phyloP scores from a whole-genome alignment of 2,329 filamentous ascomycete genomes.

The Colletotrichum graminicola region DNA sequence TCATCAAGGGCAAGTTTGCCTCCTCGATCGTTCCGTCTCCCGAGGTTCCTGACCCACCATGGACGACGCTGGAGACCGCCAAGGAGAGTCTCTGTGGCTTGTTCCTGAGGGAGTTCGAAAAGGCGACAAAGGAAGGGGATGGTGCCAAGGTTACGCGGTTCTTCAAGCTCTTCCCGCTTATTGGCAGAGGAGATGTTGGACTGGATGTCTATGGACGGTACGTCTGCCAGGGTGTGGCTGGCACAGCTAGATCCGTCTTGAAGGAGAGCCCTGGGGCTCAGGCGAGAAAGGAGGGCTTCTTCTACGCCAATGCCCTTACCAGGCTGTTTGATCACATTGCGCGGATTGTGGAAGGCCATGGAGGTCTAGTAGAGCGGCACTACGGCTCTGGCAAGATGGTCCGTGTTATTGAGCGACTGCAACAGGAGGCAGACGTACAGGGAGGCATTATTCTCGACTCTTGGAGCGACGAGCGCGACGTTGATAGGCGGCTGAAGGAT shows the following conservation, averaged over 20 bases:
- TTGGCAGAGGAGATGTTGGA: conserved; percentile 88
- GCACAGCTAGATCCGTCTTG: conserved; percentile 83
- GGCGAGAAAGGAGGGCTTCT: conserved; percentile 81
- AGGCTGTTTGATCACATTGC: conserved; percentile 98
- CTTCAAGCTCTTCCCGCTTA: conserved; percentile 97
- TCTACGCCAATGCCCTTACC: conserved; percentile 91
- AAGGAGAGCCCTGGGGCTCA: conserved; percentile 66
- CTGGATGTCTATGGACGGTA: conserved; percentile 96
- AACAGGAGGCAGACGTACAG: conserved; percentile 95
- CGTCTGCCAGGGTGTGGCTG: conserved; percentile 93
- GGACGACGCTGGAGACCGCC: conserved; percentile 86
- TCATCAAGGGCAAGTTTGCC: conserved; percentile 87
- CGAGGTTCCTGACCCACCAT: conserved; percentile 92
- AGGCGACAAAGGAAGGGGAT: conserved; percentile 87
- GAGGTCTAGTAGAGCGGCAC: conserved; percentile 90
- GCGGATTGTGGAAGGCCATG: conserved; percentile 93
- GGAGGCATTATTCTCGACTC: conserved; percentile 96
- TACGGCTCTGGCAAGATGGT: conserved; percentile 95
- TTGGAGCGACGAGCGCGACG: conserved; percentile 88
- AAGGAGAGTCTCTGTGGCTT: conserved; percentile 90
- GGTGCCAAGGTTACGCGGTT: conserved; percentile 92
- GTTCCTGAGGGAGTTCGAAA: conserved; percentile 95
- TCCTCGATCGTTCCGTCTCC: conserved; percentile 94
- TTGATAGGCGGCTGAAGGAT: conserved; percentile 90
- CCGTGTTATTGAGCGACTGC: conserved; percentile 90